phyloP scores from a whole-genome alignment of 2,329 filamentous ascomycete species.

The Cladosporium sp. region DNA sequence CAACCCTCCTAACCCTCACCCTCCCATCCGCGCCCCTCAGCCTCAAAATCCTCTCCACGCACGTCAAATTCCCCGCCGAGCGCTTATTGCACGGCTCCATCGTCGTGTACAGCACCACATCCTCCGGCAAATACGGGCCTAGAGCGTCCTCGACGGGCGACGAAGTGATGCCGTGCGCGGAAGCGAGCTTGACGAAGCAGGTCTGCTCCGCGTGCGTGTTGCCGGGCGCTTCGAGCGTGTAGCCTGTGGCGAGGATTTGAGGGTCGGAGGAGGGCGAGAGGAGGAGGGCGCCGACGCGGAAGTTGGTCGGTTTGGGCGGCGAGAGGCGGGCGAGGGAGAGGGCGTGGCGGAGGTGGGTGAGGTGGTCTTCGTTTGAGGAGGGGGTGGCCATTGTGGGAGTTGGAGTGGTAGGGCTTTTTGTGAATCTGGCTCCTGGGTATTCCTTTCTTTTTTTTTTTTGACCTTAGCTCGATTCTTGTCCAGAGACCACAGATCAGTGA shows the following conservation, averaged over 20 bases:
- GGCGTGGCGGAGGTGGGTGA: constrained; percentile 60
- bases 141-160: constrained; percentile 49
- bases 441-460: background rate
- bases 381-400: too few species aligned
- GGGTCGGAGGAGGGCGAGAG: constrained; percentile 43
- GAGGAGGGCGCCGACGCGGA: constrained; percentile 88
- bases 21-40: constrained; percentile 41
- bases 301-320: constrained; percentile 83
- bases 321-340: constrained; percentile 72
- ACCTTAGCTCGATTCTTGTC: too few species aligned
- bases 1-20: constrained; percentile 65
- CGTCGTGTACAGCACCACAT: constrained; percentile 74
- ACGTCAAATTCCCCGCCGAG: constrained; percentile 67
- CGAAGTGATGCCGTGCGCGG: constrained; percentile 19
- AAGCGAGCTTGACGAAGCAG: constrained; percentile 67
- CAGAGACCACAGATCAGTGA: too few species aligned
- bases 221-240: constrained; percentile 80
- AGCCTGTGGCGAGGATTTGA: constrained; percentile 70
- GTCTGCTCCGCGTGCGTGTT: constrained; percentile 98
- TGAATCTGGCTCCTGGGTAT: too few species aligned
- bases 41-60: constrained; percentile 69
- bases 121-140: constrained; percentile 44
- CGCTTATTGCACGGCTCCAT: constrained; percentile 79
- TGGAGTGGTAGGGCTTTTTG: background rate
- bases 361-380: background rate